Evolutionary conservation across 1,284 basidiomycete species (phyloP).

Genomic region (Fomitopsis betulina): DNA sequence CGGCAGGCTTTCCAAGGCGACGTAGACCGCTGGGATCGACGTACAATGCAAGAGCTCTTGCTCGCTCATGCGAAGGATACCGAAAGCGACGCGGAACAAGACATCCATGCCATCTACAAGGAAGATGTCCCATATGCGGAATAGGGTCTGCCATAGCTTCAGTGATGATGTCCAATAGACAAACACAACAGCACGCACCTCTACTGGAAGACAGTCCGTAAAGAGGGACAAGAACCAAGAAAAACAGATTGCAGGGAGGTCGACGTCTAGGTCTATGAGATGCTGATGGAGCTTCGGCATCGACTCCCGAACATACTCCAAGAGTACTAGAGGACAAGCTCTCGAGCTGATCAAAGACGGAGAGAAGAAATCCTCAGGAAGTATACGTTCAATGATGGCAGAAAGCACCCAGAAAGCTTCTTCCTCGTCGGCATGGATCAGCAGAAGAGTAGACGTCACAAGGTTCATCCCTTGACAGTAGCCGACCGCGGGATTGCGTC

Average conservation of each 20-base stretch:
- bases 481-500: conserved; percentile 81
- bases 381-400: conserved; percentile 83
- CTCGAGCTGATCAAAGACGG: conserved; percentile 83
- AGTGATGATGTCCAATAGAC: conserved; percentile 1
- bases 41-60: conserved; percentile 77
- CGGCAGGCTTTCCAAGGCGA: conserved; percentile 81
- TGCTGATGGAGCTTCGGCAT: conserved; percentile 77
- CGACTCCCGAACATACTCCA: conserved; percentile 80
- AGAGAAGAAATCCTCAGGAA: conserved; percentile 83
- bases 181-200: conserved; percentile 45
- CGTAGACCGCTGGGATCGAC: conserved; percentile 84
- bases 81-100: conserved; percentile 87
- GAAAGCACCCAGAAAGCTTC: conserved; percentile 96
- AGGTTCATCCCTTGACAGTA: conserved; percentile 97
- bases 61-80: conserved; percentile 83
- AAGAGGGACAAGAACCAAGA: conserved; percentile 98
- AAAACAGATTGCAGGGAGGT: conserved; percentile 93
- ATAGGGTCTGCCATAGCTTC: conserved; percentile 58
- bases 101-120: conserved; percentile 92
- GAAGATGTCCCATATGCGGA: conserved; percentile 94
- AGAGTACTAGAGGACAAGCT: conserved; percentile 88
- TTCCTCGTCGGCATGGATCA: conserved; percentile 92
- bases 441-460: conserved; percentile 87
- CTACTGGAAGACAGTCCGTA: conserved; percentile 94
- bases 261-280: conserved; percentile 77